Evolutionary conservation across 2,329 filamentous ascomycete genomes (phyloP).

Genomic region (Dothistroma pini): DNA sequence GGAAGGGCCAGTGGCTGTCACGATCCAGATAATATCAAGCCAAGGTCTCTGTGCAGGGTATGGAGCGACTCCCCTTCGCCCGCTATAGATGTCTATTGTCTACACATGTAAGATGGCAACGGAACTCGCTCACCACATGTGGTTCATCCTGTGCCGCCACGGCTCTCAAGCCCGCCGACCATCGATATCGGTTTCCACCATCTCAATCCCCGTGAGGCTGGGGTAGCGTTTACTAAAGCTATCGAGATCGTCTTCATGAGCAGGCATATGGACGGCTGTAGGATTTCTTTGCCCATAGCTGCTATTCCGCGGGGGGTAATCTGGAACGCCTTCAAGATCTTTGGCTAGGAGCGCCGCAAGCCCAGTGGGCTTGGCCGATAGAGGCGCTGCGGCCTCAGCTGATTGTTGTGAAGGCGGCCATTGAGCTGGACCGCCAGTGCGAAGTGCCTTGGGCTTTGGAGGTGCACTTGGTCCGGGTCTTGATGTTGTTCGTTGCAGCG

Average conservation of each 20-base stretch:
- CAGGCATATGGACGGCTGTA: background rate
- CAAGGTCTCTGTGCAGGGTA: background rate
- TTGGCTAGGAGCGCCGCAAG: conserved; percentile 37
- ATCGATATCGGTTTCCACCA: conserved; percentile 59
- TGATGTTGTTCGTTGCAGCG: conserved; percentile 30
- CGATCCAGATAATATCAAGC: no score
- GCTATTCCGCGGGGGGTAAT: conserved; percentile 27
- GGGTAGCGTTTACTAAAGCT: conserved; percentile 80
- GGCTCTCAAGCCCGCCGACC: conserved; percentile 10
- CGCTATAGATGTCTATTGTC: background rate
- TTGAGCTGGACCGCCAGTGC: conserved; percentile 40
- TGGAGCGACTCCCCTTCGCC: background rate
- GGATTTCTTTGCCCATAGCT: conserved; percentile 5
- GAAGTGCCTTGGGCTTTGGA: conserved; percentile 59
- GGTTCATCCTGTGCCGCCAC: conserved; percentile 14
- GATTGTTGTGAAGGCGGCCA: conserved; percentile 19
- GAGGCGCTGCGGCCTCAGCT: background rate
- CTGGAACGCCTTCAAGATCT: conserved; percentile 37
- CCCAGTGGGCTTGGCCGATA: conserved; percentile 21
- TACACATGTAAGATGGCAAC: background rate
- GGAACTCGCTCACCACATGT: background rate
- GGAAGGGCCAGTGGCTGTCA: no score
- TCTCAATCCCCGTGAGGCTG: conserved; percentile 78
- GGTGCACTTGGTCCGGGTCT: conserved; percentile 50
- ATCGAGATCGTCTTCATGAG: conserved; percentile 17